Base-by-base conservation (phyloP, 495 filamentous ascomycete species). In the Articulospora tetracladia region DNA sequence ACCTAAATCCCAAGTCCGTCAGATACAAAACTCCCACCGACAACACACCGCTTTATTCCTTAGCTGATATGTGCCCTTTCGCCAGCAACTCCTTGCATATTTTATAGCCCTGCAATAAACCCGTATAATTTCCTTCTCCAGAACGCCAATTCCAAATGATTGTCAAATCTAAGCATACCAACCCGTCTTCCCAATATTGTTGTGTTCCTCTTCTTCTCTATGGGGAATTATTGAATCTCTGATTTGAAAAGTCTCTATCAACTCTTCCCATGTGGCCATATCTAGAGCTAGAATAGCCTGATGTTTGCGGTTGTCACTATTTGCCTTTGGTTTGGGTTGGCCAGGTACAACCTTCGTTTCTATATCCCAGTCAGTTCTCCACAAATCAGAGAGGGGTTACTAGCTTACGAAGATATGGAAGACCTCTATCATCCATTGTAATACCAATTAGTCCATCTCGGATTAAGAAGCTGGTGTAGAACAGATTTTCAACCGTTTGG, bases 401-500 rank as follows among this genome's bases (percentile, higher is more conserved):
- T 0, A 17, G 55, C 59, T 73, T 79, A 96, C 92, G 75, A 34
- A 97, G 69, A 20, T 87, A 82, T 32, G 92, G 91, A 22, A 94
- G 70, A 1, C 77, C 77, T 20, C 87, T 69, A 11, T 82, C 76
- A 70, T 93, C 89, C 44, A 79, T 77, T 0, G 75, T 71, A 22
- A 96, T 76, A 30, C 82, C 87, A 12, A 89, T 80, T 56, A 76
- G 81, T 7, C 93, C 93, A 70, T 99, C 95, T 55, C 87, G 84
- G 57, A 97, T 91, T 57, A 99, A 74, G 72, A 99, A 99, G 69
- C 89, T 93, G 59, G 96, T 80, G 68, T 97, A 97, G 73, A 99
- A 99, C 65, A 99, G 73, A 70, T 99, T 99, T 72, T 99, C 94
- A 2, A 98, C 84, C 1, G 91, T 97, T 74, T 99, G 95, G 0